A percentile compares a stretch with the other conserved stretches of the same genome.
These are phyloP conservation scores for Linderina pennispora DNA, from an alignment of 192 early-diverging fungal genomes.

Conservation along the genomic window DNA sequence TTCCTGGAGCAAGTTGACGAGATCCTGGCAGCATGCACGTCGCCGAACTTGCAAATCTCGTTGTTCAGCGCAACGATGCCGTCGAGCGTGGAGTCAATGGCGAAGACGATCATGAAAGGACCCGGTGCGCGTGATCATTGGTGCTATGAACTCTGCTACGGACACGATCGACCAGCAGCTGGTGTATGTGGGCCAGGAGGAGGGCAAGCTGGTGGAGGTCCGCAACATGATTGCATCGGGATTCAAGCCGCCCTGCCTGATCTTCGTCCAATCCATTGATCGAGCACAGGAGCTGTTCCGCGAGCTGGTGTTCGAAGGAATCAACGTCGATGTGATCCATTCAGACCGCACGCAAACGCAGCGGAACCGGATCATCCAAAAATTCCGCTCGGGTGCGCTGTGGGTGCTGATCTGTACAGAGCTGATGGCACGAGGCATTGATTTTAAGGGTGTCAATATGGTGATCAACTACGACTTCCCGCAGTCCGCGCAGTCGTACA, in stretches of 20 bases:
- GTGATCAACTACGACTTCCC: constrained; percentile 99
- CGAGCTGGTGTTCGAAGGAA: constrained; percentile 94
- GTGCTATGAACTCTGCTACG: constrained; percentile 84
- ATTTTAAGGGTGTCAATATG: constrained; percentile 95
- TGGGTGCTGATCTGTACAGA: constrained; percentile 98
- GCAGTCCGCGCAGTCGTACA: constrained; percentile 84
- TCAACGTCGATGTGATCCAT: constrained; percentile 98
- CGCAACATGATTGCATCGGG: constrained; percentile 74
- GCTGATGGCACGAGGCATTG: constrained; percentile 96
- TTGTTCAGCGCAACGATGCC: constrained; percentile 95
- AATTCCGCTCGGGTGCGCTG: constrained; percentile 83
- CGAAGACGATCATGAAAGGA: constrained; percentile 86
- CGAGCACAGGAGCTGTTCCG: constrained; percentile 95
- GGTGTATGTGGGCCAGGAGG: constrained; percentile 86
- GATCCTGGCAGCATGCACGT: constrained; percentile 80
- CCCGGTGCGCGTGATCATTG: constrained; percentile 85
- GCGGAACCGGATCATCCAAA: constrained; percentile 83
- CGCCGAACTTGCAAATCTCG: constrained; percentile 64
- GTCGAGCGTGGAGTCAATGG: constrained; percentile 84
- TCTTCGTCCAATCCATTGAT: constrained; percentile 97
- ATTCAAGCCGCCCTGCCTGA: constrained; percentile 86
- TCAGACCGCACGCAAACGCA: constrained; percentile 90
- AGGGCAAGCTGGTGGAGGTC: constrained; percentile 89
- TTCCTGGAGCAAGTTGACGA: constrained; percentile 87
- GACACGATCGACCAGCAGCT: constrained; percentile 86